Conservation (phyloP, 345 rosid genomes). For the Populus simonii region DNA sequence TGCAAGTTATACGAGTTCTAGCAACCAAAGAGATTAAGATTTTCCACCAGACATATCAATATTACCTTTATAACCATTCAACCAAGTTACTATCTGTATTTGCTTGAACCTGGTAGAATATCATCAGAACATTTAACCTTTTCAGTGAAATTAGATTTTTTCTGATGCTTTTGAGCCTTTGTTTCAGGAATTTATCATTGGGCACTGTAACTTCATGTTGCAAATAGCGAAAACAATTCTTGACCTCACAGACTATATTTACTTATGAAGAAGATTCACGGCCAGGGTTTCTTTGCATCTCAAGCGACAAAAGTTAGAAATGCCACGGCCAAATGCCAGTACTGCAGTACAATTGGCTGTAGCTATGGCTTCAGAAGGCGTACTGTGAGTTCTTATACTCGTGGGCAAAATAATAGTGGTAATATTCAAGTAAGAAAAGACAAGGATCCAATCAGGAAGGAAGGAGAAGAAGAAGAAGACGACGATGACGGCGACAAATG, state of each 20-base stretch:
- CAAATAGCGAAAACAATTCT: not conserved
- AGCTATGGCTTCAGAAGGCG: not conserved
- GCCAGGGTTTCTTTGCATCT: not conserved
- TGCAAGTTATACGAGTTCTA: not conserved
- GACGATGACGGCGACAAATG: not conserved
- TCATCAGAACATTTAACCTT: not conserved
- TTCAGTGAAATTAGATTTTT: too few species aligned
- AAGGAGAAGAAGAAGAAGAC: too few species aligned
- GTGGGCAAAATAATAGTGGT: not conserved
- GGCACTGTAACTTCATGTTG: not conserved
- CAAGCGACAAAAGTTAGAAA: not conserved
- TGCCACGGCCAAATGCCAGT: not conserved
- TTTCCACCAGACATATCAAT: not conserved
- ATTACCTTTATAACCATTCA: not conserved
- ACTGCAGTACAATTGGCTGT: not conserved
- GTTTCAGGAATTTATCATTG: not conserved
- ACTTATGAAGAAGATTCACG: not conserved
- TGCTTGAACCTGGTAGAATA: not conserved
- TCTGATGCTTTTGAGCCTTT: not conserved
- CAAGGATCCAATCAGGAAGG: not conserved
- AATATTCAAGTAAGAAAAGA: not conserved
- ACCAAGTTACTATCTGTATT: not conserved
- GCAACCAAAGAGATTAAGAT: not conserved
- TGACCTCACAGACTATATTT: not conserved
- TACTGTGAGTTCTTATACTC: not conserved